phyloP scores from a whole-genome alignment of 495 filamentous ascomycete genomes.

The Hyaloscypha finlandica region DNA sequence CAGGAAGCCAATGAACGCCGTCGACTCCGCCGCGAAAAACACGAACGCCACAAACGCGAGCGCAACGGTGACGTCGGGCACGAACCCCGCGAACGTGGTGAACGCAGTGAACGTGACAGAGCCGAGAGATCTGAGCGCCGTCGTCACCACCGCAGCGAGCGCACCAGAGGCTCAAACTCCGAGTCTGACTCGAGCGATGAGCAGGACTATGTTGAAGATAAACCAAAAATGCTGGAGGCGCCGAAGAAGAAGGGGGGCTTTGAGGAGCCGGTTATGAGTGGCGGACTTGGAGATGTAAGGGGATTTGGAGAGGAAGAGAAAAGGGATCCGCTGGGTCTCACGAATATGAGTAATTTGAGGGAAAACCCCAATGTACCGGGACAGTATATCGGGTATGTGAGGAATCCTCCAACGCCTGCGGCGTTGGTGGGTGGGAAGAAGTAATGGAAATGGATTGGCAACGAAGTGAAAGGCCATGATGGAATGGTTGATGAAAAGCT shows the following conservation, averaged over 20 bases:
- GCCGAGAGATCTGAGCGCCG: slow-evolving; percentile 17
- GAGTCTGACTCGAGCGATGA: slow-evolving; percentile 12
- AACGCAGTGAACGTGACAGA: neutral
- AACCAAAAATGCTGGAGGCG: slow-evolving; percentile 25
- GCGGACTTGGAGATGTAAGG: slow-evolving; percentile 15
- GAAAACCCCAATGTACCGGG: slow-evolving; percentile 18
- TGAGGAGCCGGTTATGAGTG: slow-evolving; percentile 31
- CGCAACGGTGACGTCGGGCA: neutral
- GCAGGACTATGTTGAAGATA: slow-evolving; percentile 10
- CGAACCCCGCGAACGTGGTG: neutral
- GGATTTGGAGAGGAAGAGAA: neutral
- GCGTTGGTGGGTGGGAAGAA: neutral
- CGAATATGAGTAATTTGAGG: slow-evolving; percentile 11
- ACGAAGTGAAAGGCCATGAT: neutral
- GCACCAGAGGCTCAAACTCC: neutral
- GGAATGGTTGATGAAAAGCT: neutral
- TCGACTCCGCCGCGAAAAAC: slow-evolving; percentile 28
- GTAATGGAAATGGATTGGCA: neutral
- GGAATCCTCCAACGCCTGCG: slow-evolving; percentile 22
- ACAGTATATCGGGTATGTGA: slow-evolving; percentile 21
- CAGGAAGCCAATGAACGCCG: slow-evolving; percentile 26
- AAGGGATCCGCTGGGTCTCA: neutral
- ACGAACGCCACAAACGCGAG: slow-evolving; percentile 34
- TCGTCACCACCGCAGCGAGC: slow-evolving; percentile 9
- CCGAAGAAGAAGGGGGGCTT: slow-evolving; percentile 20